These are phyloP conservation scores for Fusarium paranaense DNA, from an alignment of 2,329 filamentous ascomycete genomes.

Conservation along the genomic window DNA sequence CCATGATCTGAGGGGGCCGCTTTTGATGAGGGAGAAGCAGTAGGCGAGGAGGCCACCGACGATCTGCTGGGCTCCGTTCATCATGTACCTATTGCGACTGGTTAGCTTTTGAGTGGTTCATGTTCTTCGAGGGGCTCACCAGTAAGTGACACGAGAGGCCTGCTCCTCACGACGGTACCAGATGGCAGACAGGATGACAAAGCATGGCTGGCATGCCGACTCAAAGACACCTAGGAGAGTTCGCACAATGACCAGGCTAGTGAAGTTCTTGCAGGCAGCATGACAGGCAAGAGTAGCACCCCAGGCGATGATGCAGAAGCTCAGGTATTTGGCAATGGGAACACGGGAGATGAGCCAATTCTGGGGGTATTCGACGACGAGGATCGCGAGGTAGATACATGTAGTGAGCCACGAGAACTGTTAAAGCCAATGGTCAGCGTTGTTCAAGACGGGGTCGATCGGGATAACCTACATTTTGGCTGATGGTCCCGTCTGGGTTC, in stretches of 20 bases:
- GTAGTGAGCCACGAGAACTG: constrained; percentile 79
- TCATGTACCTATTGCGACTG: constrained; percentile 66
- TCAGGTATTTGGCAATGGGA: constrained; percentile 75
- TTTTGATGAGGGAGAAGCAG: constrained; percentile 66
- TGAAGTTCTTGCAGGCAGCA: constrained; percentile 70
- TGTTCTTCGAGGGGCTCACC: constrained; percentile 40
- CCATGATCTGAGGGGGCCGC: constrained; percentile 70
- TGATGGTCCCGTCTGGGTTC: constrained; percentile 48
- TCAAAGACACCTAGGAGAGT: constrained; percentile 78
- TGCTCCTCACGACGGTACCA: constrained; percentile 80
- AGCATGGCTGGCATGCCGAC: constrained; percentile 74
- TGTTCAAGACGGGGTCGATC: neutral
- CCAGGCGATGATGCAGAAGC: constrained; percentile 73
- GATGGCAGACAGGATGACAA: constrained; percentile 74
- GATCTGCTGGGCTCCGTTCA: constrained; percentile 80
- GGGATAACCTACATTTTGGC: constrained; percentile 29
- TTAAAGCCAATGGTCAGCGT: constrained; percentile 6
- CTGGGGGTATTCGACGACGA: constrained; percentile 78
- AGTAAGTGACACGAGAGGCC: constrained; percentile 73
- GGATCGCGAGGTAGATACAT: constrained; percentile 78
- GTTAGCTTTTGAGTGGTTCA: neutral
- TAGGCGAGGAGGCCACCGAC: constrained; percentile 78
- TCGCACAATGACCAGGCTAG: constrained; percentile 68
- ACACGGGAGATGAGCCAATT: constrained; percentile 69
- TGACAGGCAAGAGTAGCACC: constrained; percentile 70